Evolutionary conservation across 169 alveolate species (phyloP), one percentile per base, ranked within the genome.

Genomic region (Eimeria praecox): DNA sequence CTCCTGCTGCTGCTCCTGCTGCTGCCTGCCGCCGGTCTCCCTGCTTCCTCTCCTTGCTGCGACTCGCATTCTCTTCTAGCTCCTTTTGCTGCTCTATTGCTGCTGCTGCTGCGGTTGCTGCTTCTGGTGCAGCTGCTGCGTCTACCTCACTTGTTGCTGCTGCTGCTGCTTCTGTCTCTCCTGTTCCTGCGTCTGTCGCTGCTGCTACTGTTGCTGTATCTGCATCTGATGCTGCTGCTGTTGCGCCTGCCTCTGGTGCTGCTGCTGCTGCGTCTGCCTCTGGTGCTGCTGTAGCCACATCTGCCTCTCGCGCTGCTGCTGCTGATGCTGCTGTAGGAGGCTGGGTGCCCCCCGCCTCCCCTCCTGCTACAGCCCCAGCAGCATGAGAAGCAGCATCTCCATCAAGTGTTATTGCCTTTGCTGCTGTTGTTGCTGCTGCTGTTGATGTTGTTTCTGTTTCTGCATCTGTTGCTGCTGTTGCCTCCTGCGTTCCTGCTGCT

Each of bases 211-310:
- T 22, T 9, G 16, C 80, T n/a, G 80, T 20, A 18, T n/a, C n/a
- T n/a, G n/a, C n/a, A n/a, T 69, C 80, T 33, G 46, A 16, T n/a
- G 80, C 80, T 24, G 40, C 80, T 35, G 40, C 80, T 30, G 20
- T 22, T 69, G 80, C 46, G 24, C 46, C 80, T 69, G 80, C 80
- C 44, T 69, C 80, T 33, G 46, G 24, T n/a, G 80, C 80, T 24
- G 40, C 80, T 35, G 40, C 80, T 30, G 20, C 35, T 69, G 80
- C 46, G 24, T 40, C 80, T 30, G 0, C 80, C 0, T 40, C 80
- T 30, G 80, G 46, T 14, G 12, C 80, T 12, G 40, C 44, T 8
- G n/a, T n/a, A n/a, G n/a, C n/a, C n/a, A n/a, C n/a, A n/a, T n/a
- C n/a, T n/a, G n/a, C n/a, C n/a, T n/a, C n/a, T n/a, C n/a, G n/a